Evolutionary conservation across 2,329 filamentous ascomycete species (phyloP).

Genomic region (Colletotrichum sp.): DNA sequence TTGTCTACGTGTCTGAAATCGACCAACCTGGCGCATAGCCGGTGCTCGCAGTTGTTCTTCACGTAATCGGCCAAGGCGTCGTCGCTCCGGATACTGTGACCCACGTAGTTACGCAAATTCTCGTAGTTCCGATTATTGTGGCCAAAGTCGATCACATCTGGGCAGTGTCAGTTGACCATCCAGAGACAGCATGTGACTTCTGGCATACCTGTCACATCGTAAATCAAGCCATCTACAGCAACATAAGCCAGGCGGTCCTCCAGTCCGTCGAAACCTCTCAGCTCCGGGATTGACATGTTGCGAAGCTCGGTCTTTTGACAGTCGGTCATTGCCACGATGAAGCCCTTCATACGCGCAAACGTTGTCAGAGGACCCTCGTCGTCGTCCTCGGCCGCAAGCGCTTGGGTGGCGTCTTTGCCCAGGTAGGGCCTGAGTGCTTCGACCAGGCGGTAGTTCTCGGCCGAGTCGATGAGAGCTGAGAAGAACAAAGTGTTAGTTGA

Average conservation of each 20-base stretch:
- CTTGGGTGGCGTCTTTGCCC: neutral
- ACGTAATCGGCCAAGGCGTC: neutral
- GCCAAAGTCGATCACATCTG: neutral
- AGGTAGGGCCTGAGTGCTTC: neutral
- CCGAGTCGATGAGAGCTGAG: neutral
- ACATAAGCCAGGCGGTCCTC: neutral
- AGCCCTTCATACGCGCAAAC: neutral
- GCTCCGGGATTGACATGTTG: neutral
- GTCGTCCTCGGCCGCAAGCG: neutral
- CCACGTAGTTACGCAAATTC: neutral
- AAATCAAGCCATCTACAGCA: slow-evolving; percentile 2
- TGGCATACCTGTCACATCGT: slow-evolving; percentile 21
- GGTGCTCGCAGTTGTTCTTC: neutral
- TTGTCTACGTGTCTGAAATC: neutral
- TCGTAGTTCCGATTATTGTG: neutral
- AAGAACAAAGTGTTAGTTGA: neutral
- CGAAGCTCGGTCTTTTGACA: neutral
- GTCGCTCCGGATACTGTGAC: neutral
- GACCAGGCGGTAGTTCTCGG: neutral
- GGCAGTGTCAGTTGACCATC: neutral
- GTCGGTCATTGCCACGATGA: neutral
- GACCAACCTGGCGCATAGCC: neutral
- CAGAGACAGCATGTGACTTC: neutral
- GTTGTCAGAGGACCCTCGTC: neutral
- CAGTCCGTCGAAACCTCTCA: neutral